Evolutionary conservation across 345 rosid genomes (phyloP), one percentile per base, ranked within the genome.

Genomic region (Microthlaspi erraticum): DNA sequence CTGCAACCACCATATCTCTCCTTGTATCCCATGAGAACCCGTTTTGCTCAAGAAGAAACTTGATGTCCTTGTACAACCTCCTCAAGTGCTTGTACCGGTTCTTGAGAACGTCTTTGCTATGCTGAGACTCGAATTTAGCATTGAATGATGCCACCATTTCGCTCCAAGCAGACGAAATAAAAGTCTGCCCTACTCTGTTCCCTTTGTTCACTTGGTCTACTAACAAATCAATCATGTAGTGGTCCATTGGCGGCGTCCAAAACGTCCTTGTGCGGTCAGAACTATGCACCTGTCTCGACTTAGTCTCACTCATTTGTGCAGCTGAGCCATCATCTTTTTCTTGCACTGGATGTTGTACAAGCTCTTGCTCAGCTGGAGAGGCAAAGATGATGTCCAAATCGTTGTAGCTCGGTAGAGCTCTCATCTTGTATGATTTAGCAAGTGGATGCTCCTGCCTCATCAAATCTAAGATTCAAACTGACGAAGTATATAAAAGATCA

Each of bases 201-300:
- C 98, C 94, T 81, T 68, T 82, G 48, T 75, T 79, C 70, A 84
- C 90, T 74, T 92, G 98, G 34, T 84, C 88, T 37, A 87, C 79
- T 62, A 92, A 79, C 82, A 89, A 83, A 36, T 89, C 94, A 76
- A 92, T 80, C 60, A 92, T 82, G 77, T 79, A 77, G 38, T 82
- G 86, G 72, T 89, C 98, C 98, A 92, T 92, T n/a, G 88, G 96
- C 4, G 93, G 91, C 0, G 94, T 87, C 96, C 96, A 89, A 71
- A 82, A 87, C 19, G 96, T 92, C 78, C 98, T 81, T 1, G 86
- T 85, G 32, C 98, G 92, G 72, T 88, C 92, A 67, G 68, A 33
- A 63, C 32, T 33, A n/a, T 77, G 60, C 61, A 54, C 72, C 32
- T 70, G 80, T 50, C 68, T 77, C 31, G 64, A 81, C 63, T 80